Conservation (phyloP, 306 rosid genomes). For the Fagus crenata region DNA sequence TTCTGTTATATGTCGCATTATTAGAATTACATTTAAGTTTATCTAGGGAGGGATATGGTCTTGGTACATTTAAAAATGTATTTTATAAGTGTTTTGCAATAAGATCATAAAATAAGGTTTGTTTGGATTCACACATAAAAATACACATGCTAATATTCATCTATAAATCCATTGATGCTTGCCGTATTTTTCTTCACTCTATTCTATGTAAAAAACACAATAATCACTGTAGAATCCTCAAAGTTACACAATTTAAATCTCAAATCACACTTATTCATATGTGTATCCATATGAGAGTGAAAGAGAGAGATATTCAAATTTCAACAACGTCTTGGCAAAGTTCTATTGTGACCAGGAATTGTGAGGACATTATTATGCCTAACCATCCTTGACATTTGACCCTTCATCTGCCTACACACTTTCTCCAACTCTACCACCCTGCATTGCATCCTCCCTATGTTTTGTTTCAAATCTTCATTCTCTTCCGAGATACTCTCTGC, state of each 20-base stretch:
- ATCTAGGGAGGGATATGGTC: too few species aligned
- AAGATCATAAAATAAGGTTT: too few species aligned
- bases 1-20: too few species aligned
- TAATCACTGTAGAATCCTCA: neutral
- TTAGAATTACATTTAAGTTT: too few species aligned
- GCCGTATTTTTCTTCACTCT: too few species aligned
- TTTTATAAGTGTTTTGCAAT: too few species aligned
- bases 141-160: too few species aligned
- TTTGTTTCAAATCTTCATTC: constrained; percentile 36
- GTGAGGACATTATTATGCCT: constrained; percentile 31
- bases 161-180: too few species aligned
- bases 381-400: constrained; percentile 53
- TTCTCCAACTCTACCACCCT: constrained; percentile 70
- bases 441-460: constrained; percentile 54
- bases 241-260: neutral
- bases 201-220: too few species aligned
- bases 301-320: neutral
- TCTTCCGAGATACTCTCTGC: constrained; percentile 32
- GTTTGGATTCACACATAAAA: too few species aligned
- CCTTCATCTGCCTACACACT: constrained; percentile 56
- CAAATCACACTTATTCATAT: neutral
- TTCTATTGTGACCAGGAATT: constrained; percentile 42
- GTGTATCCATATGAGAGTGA: neutral
- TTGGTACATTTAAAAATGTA: too few species aligned
- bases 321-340: constrained; percentile 59